phyloP scores from a whole-genome alignment of 768 basidiomycete genomes.

The Daedaleopsis nitida region DNA sequence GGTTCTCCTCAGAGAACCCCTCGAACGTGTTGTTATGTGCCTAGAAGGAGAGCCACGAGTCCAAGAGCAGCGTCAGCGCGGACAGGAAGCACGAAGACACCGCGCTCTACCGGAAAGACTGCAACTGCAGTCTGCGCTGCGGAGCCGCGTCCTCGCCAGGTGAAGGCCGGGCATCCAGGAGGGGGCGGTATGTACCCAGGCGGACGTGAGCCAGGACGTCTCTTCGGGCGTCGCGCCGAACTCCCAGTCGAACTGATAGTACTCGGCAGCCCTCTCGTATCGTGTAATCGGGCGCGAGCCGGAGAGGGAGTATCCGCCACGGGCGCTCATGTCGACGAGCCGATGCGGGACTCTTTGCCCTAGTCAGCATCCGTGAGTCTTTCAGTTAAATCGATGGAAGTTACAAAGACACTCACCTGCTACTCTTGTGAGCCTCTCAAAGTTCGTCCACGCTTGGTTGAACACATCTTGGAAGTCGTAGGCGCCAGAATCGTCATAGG shows the following conservation, averaged over 20 bases:
- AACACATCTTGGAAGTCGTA: constrained; percentile 52
- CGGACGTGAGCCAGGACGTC: constrained; percentile 63
- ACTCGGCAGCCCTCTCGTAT: constrained; percentile 56
- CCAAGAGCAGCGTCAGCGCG: constrained; percentile 11
- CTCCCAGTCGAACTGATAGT: constrained; percentile 53
- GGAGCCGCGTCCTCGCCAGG: constrained; percentile 27
- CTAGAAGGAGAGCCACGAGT: constrained; percentile 36
- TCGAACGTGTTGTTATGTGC: constrained; percentile 65
- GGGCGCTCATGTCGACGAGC: constrained; percentile 56
- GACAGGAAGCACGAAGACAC: background rate
- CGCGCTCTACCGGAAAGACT: constrained; percentile 25
- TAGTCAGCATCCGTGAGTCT: constrained; percentile 22
- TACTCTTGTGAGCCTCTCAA: constrained; percentile 40
- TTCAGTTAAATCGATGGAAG: background rate
- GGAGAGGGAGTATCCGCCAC: constrained; percentile 54
- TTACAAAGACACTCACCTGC: constrained; percentile 47
- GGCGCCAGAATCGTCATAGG: constrained; percentile 53
- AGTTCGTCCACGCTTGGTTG: constrained; percentile 42
- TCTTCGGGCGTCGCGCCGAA: constrained; percentile 64
- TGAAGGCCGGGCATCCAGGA: constrained; percentile 22
- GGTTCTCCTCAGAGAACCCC: constrained; percentile 53
- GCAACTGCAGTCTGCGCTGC: constrained; percentile 5
- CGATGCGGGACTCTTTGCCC: constrained; percentile 45
- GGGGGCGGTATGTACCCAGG: constrained; percentile 48
- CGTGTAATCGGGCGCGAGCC: constrained; percentile 47